Evolutionary conservation across 129 eudicot genomes (phyloP).

Genomic region (Flaveria brownii): DNA sequence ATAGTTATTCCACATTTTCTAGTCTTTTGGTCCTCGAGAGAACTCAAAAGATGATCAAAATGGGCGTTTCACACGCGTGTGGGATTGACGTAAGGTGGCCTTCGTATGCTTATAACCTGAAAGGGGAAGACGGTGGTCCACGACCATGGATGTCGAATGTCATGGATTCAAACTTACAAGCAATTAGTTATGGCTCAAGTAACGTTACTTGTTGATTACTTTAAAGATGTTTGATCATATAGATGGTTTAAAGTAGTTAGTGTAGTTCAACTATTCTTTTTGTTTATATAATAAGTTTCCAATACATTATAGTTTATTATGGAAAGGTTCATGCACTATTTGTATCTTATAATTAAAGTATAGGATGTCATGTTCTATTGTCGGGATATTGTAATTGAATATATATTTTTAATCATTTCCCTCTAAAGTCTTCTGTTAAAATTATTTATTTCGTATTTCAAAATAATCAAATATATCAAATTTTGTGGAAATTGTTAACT

Average conservation of each 20-base stretch:
- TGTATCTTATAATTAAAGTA: neutral
- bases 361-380: neutral
- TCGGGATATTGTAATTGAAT: neutral
- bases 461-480: no score
- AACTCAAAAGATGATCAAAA: constrained; percentile 54
- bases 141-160: constrained; percentile 72
- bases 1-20: constrained; percentile 95
- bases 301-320: neutral
- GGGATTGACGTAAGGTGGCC: constrained; percentile 64
- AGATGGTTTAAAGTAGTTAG: neutral
- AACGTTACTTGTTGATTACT: constrained; percentile 45
- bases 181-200: constrained; percentile 86
- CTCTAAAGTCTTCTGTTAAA: no score
- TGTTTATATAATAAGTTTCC: neutral
- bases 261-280: neutral
- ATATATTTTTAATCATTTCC: no score
- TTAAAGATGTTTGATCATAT: neutral
- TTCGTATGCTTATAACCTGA: constrained; percentile 81
- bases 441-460: no score
- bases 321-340: neutral
- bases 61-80: constrained; percentile 49
- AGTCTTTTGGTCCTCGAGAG: constrained; percentile 90
- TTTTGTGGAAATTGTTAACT: no score
- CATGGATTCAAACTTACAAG: constrained; percentile 59
- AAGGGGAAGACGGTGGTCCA: constrained; percentile 59